Percentiles rank a stretch among this genome's conserved stretches.
Conservation (phyloP, 768 basidiomycete species). For the Leccinum rimulosum region DNA sequence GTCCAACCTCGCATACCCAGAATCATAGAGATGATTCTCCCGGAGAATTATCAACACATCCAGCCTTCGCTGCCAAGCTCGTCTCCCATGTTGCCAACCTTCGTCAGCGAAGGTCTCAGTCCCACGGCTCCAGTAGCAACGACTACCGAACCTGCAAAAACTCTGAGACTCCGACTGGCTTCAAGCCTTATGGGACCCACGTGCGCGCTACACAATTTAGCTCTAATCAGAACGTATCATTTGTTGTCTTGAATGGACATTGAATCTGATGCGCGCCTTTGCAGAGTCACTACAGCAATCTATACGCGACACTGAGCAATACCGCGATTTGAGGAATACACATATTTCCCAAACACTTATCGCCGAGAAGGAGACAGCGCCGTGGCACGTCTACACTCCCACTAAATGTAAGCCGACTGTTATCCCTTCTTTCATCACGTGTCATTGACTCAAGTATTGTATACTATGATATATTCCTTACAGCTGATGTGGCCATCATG, state of each 20-base stretch:
- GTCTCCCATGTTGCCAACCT: neutral
- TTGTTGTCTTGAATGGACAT: neutral
- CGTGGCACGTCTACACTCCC: neutral
- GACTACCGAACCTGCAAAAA: neutral
- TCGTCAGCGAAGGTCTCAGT: neutral
- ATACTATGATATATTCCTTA: neutral
- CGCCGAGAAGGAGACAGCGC: neutral
- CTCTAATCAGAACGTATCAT: constrained; percentile 12
- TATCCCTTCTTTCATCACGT: neutral
- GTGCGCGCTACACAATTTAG: constrained; percentile 21
- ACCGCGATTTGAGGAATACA: neutral
- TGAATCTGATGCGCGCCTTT: neutral
- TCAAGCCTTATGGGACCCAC: constrained; percentile 25
- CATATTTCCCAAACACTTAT: neutral
- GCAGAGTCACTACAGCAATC: neutral
- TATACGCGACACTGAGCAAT: neutral
- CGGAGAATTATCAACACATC: constrained; percentile 2
- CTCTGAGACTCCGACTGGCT: neutral
- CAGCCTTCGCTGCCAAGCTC: neutral
- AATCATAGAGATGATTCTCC: neutral
- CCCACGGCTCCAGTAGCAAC: neutral
- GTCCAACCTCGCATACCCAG: neutral
- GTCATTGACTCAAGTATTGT: neutral
- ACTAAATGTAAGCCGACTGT: neutral
- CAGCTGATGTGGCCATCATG: constrained; percentile 16